Evolutionary conservation across 441 rosid species (phyloP), one percentile per base, ranked within the genome.

Genomic region (Gossypium trilobum): DNA sequence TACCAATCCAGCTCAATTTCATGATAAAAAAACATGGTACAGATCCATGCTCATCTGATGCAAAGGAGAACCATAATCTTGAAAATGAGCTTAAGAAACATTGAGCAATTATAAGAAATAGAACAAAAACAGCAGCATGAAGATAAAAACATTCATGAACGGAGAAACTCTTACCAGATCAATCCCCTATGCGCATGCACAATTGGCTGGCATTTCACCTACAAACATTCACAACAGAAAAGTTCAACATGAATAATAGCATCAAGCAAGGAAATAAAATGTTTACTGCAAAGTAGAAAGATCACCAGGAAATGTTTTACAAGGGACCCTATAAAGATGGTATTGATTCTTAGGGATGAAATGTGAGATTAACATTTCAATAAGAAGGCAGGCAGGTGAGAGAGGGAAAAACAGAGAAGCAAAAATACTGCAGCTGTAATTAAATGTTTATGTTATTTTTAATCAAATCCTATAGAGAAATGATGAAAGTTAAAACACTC

Each of bases 181-280:
- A 94, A 73, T 66, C 87, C 90, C 59, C 87, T 81, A 56, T 7
- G 74, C 23, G 25, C 36, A 71, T 95, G 96, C 39, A 87, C 75
- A 22, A 83, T 81, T 57, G 97, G 99, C 83, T 92, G 97, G 75
- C 92, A 88, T 83, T 94, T 94, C 76, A 94, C 97, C 97, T 94
- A 80, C 82, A 83, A 68, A 73, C 48, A 60, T 79, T 52, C 31
- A 64, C 8, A 29, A 46, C 79, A 13, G 50, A 66, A 70, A 70
- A 33, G 27, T 48, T 60, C 27, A 48, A 10, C 55, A 71, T 13
- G 33, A 42, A 22, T 5, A 42, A 33, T 44, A 71, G 48, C 65
- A 71, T 57, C 20, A 22, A n/a, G 20, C 22, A 61, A 46, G 29
- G 68, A 27, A 59, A 59, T 1, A 17, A 70, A 55, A 44, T 11